Evolutionary conservation across 1,284 basidiomycete genomes (phyloP), one percentile per base, ranked within the genome.

Genomic region (Apiotrichum brassicae): DNA sequence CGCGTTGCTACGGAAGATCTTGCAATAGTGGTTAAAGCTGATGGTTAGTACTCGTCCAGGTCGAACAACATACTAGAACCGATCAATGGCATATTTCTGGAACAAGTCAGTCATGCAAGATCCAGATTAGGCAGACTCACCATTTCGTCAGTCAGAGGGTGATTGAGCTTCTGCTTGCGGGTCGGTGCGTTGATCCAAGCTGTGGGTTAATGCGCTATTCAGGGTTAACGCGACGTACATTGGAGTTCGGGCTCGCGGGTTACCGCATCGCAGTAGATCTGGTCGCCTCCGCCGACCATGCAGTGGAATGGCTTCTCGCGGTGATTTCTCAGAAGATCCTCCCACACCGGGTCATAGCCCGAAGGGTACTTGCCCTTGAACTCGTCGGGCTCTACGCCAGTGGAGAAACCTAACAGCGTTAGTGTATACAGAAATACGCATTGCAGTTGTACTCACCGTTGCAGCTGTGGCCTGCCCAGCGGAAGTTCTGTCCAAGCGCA

Each of bases 311-410:
- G 91, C 53, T 78, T 76, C 59, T 82, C 78, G 2, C 79, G 77
- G 63, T 98, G 94, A 59, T 86, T 83, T 36, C 79, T 75, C 25
- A 98, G 79, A 35, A 97, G 72, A 71, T 98, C 93, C 59, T 84
- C 79, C 94, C 94, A 98, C 9, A 97, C 82, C 11, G 87, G 89
- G 68, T 92, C 89, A 64, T 87, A 91, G 0, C 89, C 68, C 1
- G 66, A 68, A 3, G 28, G 34, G 82, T 22, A 84, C 81, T 39
- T 86, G 77, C 72, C 66, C 51, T 70, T 72, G 61, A 75, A 74
- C 18, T 68, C 68, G 35, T 70, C 70, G 20, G 72, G 68, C 60
- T 80, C 41, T 19, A 56, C 41, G 76, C 76, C 37, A 74, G 71
- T 64, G 13, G 74, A 76, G 71, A 80, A 80, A 18, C 78, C 68